Conservation (phyloP, 495 filamentous ascomycete species). For the Talaromyces thailandensis region DNA sequence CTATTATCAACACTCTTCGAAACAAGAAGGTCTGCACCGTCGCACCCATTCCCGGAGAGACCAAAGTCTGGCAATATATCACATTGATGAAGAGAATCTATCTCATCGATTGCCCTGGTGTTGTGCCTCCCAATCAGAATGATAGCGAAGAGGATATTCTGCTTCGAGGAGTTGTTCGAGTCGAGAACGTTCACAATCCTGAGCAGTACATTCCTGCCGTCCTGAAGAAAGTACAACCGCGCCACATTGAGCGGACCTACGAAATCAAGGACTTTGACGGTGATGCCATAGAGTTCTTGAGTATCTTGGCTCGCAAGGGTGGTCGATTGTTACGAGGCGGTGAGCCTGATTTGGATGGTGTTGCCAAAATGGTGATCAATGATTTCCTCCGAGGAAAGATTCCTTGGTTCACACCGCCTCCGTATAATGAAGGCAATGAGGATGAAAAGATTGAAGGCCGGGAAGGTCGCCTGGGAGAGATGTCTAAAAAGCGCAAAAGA, state of each 20-base stretch:
- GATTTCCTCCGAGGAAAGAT: constrained; percentile 93
- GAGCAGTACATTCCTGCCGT: constrained; percentile 90
- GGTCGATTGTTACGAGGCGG: constrained; percentile 81
- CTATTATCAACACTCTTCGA: constrained; percentile 84
- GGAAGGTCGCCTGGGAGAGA: constrained; percentile 54
- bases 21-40: constrained; percentile 90
- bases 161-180: constrained; percentile 83
- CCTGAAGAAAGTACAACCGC: constrained; percentile 66
- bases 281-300: constrained; percentile 72
- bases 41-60: constrained; percentile 88
- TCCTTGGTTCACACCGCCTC: constrained; percentile 88
- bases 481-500: constrained; percentile 48
- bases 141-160: constrained; percentile 84
- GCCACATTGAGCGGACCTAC: constrained; percentile 89
- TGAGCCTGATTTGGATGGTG: constrained; percentile 85
- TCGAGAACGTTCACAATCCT: constrained; percentile 91
- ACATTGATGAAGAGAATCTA: constrained; percentile 96
- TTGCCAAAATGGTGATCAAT: constrained; percentile 91
- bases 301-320: constrained; percentile 77
- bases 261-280: constrained; percentile 62
- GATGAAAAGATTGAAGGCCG: constrained; percentile 47
- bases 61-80: constrained; percentile 97
- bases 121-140: constrained; percentile 75
- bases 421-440: constrained; percentile 44
- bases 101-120: constrained; percentile 92